Percentiles rank a stretch among this genome's conserved stretches.
Evolutionary conservation across 495 filamentous ascomycete species (phyloP).

Genomic region (Penicillium pancosmium): DNA sequence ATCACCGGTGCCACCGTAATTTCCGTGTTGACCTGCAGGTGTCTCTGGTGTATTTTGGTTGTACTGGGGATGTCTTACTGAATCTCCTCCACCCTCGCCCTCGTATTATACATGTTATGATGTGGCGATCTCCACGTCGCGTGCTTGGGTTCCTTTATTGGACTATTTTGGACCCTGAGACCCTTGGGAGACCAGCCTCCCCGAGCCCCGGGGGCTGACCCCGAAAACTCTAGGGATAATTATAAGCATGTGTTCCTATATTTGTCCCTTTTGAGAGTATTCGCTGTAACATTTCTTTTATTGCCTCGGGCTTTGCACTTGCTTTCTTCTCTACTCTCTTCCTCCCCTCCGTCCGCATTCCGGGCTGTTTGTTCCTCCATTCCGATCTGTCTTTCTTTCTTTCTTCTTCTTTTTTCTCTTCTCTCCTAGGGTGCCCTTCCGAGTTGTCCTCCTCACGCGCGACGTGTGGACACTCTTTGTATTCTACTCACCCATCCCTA

Average conservation of each 20-base stretch:
- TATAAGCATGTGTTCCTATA: not conserved
- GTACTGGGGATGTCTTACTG: not conserved
- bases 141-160: not conserved
- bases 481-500: slow-evolving; percentile 4
- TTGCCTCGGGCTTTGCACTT: not conserved
- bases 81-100: no score
- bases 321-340: not conserved
- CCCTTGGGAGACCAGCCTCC: no score
- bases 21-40: no score
- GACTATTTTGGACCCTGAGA: not conserved
- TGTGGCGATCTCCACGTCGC: slow-evolving; percentile 1
- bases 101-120: not conserved
- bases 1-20: not conserved
- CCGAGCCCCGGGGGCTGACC: no score
- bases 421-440: not conserved
- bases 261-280: not conserved
- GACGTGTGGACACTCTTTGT: slow-evolving; percentile 3
- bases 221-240: no score
- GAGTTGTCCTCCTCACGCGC: not conserved
- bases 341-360: slow-evolving; percentile 8
- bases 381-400: slow-evolving; percentile 8
- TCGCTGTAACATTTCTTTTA: not conserved
- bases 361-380: slow-evolving; percentile 17
- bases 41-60: not conserved
- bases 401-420: slow-evolving; percentile 8